Evolutionary conservation across 257 asterid species (phyloP).

Genomic region (Jacaranda copaia): DNA sequence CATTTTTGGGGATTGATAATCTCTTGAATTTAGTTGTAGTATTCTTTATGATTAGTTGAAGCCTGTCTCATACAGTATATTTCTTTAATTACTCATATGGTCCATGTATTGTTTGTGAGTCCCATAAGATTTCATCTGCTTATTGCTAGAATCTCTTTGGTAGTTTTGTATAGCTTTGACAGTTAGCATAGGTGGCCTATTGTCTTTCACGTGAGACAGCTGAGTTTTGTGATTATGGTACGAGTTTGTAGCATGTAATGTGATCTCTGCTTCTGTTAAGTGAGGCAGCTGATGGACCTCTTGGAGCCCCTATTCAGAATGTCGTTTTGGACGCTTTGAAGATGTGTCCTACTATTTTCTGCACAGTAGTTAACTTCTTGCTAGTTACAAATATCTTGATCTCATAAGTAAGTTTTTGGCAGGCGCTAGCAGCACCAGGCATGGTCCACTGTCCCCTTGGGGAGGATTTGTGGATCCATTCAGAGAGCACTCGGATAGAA

Average conservation of each 20-base stretch:
- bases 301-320: not conserved
- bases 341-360: not conserved
- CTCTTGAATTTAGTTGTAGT: not conserved
- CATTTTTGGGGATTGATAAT: not conserved
- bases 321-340: not conserved
- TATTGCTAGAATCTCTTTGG: no score
- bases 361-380: not conserved
- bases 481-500: conserved; percentile 28
- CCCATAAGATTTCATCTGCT: not conserved
- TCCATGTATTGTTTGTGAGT: not conserved
- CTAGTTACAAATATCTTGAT: not conserved
- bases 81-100: no score
- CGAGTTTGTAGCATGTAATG: no score
- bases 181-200: no score
- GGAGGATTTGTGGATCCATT: conserved; percentile 48
- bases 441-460: conserved; percentile 39
- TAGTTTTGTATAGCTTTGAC: no score
- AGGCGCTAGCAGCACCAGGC: conserved; percentile 44
- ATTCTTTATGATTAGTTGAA: no score
- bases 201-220: no score
- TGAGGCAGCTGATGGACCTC: not conserved
- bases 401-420: conserved; percentile 11
- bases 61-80: no score
- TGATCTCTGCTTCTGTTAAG: not conserved
- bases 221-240: no score